These are phyloP conservation scores for Talaromyces atroroseus DNA, from an alignment of 2,329 filamentous ascomycete genomes.

Conservation along the genomic window DNA sequence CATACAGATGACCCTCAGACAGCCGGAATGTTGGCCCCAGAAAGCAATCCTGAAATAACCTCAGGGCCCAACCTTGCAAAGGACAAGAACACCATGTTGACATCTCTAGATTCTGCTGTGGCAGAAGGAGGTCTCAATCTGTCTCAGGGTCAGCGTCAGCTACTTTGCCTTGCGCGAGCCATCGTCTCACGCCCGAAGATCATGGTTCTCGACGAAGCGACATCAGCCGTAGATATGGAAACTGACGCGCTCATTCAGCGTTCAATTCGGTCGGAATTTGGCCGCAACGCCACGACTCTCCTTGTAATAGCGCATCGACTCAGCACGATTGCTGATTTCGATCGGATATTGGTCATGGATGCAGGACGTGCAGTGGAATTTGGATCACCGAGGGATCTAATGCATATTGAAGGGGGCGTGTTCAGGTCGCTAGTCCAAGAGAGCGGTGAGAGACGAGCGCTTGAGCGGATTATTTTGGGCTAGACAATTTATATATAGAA, in stretches of 20 bases:
- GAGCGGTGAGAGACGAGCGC: constrained; percentile 9
- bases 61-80: constrained; percentile 14
- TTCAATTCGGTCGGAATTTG: constrained; percentile 63
- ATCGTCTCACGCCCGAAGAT: constrained; percentile 65
- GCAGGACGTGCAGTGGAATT: constrained; percentile 8
- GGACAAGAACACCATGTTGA: constrained; percentile 48
- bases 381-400: constrained; percentile 10
- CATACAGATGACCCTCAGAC: neutral
- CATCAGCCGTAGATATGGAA: constrained; percentile 66
- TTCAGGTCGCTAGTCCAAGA: constrained; percentile 13
- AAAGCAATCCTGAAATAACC: neutral
- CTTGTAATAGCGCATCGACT: constrained; percentile 67
- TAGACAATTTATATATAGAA: neutral
- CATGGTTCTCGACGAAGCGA: constrained; percentile 72
- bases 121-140: constrained; percentile 71
- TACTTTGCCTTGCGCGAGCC: constrained; percentile 67
- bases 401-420: constrained; percentile 12
- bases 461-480: constrained; percentile 12
- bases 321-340: constrained; percentile 68
- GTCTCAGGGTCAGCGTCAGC: constrained; percentile 63
- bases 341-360: constrained; percentile 60
- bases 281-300: constrained; percentile 48
- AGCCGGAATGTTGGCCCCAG: neutral
- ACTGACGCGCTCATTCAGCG: constrained; percentile 68
- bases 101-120: constrained; percentile 56